Conservation (phyloP, 768 basidiomycete species). For the Rhodosporidiobolus odoratus region DNA sequence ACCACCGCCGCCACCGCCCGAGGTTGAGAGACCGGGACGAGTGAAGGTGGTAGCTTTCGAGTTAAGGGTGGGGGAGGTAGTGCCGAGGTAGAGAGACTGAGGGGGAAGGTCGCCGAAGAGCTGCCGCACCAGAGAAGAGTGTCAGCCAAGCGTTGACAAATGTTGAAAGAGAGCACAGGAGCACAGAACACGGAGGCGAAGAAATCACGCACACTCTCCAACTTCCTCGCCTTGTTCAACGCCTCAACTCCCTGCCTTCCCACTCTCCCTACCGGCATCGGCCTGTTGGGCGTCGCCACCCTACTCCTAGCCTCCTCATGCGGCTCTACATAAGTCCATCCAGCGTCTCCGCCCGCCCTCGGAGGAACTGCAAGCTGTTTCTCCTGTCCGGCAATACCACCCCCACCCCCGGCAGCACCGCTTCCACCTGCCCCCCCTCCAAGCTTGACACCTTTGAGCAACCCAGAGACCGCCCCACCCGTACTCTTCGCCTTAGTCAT, state of each 20-base stretch:
- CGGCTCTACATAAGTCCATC: neutral
- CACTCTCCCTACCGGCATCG: neutral
- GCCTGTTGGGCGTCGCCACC: neutral
- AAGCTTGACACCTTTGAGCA: neutral
- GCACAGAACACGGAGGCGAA: neutral
- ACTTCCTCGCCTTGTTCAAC: constrained; percentile 33
- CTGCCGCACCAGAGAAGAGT: neutral
- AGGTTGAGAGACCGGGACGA: neutral
- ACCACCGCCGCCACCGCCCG: too few relatives aligned
- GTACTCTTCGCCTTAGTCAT: neutral
- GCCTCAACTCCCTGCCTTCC: constrained; percentile 8
- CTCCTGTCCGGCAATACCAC: neutral
- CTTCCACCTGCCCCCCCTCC: neutral
- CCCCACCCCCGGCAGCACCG: neutral
- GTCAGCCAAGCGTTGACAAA: neutral
- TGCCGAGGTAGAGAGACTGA: constrained; percentile 12
- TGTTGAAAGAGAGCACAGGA: neutral
- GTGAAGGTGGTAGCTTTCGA: neutral
- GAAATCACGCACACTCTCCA: constrained; percentile 22
- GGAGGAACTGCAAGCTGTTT: too few relatives aligned
- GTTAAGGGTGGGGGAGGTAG: neutral
- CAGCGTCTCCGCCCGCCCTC: neutral
- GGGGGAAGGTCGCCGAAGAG: constrained; percentile 34
- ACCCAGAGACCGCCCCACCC: neutral
- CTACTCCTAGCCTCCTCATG: neutral